These are phyloP conservation scores for Xylaria curta DNA, from an alignment of 495 filamentous ascomycete species.

Conservation along the genomic window DNA sequence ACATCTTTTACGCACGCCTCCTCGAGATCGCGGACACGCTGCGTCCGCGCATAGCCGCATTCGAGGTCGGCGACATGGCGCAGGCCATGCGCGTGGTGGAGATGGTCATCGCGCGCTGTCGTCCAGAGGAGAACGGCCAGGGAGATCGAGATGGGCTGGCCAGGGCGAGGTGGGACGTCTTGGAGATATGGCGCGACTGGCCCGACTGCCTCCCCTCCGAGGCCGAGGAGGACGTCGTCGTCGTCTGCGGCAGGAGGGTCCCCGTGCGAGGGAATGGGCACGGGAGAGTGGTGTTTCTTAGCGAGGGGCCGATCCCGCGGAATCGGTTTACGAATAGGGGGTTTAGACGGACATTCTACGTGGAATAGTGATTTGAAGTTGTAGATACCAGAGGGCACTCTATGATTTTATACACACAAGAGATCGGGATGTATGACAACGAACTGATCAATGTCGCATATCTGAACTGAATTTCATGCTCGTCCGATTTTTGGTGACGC, in stretches of 20 bases:
- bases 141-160: neutral
- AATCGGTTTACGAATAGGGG: slow-evolving; percentile 16
- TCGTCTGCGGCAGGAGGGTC: slow-evolving; percentile 30
- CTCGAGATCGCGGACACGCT: slow-evolving; percentile 47
- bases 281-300: slow-evolving; percentile 44
- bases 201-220: slow-evolving; percentile 36
- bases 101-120: slow-evolving; percentile 36
- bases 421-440: neutral
- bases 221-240: slow-evolving; percentile 26
- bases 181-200: slow-evolving; percentile 64
- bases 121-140: slow-evolving; percentile 17
- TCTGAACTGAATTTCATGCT: neutral
- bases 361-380: neutral
- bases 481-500: too few species aligned
- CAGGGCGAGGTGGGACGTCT: slow-evolving; percentile 36
- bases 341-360: slow-evolving; percentile 15
- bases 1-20: slow-evolving; percentile 65
- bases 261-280: slow-evolving; percentile 42
- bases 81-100: slow-evolving; percentile 67
- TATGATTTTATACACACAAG: neutral
- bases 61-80: slow-evolving; percentile 64
- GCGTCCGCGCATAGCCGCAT: slow-evolving; percentile 51
- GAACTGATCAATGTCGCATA: neutral
- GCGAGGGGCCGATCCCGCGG: neutral
- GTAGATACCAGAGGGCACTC: neutral